These are phyloP conservation scores for Starmerella cellae DNA, from an alignment of 805 yeast species.

Conservation along the genomic window DNA sequence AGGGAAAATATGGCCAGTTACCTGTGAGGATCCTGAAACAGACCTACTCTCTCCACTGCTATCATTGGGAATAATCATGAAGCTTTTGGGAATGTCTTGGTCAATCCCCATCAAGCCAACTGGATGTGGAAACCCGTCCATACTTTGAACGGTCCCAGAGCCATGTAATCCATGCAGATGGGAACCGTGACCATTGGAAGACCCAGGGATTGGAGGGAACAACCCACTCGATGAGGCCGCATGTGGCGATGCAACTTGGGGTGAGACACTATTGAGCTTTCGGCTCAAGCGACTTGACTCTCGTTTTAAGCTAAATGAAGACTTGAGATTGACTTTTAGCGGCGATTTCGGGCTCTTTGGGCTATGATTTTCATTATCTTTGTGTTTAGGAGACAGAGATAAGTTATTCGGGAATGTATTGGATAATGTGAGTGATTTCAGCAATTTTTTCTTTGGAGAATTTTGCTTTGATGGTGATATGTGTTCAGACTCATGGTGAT, in stretches of 20 bases:
- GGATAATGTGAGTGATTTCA: background rate
- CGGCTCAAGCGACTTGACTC: conserved; percentile 2
- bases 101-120: background rate
- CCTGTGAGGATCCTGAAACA: conserved; percentile 21
- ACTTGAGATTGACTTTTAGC: conserved; percentile 9
- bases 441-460: no score
- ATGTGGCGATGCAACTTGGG: background rate
- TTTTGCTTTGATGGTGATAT: no score
- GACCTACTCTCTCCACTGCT: conserved; percentile 17
- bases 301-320: conserved; percentile 15
- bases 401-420: background rate
- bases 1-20: conserved; percentile 18
- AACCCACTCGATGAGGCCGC: background rate
- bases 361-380: background rate
- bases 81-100: conserved; percentile 1
- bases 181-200: no score
- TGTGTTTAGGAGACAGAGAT: background rate
- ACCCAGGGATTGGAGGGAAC: background rate
- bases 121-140: no score
- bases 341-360: conserved; percentile 14
- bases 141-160: no score
- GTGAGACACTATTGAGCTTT: background rate
- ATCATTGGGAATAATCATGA: conserved; percentile 16
- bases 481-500: no score
- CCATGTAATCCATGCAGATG: background rate